phyloP scores from a whole-genome alignment of 75 land plant species.

The Larix kaempferi region DNA sequence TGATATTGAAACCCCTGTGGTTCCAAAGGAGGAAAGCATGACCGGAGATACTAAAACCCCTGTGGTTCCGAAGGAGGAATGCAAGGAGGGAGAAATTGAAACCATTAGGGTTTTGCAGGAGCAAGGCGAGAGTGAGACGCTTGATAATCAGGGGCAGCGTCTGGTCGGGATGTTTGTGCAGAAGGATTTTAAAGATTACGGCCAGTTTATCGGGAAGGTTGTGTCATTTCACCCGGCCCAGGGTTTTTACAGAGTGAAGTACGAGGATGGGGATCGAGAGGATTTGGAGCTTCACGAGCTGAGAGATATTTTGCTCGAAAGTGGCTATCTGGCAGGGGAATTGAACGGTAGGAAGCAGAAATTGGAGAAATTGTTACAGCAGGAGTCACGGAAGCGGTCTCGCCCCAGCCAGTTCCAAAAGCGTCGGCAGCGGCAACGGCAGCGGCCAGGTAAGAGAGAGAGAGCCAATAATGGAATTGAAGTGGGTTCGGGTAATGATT shows the following conservation, averaged over 20 bases:
- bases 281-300: slow-evolving; percentile 52
- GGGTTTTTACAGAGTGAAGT: slow-evolving; percentile 50
- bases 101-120: too few relatives aligned
- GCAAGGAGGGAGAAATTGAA: not conserved
- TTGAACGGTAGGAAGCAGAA: slow-evolving; percentile 21
- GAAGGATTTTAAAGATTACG: slow-evolving; percentile 40
- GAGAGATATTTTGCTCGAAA: slow-evolving; percentile 14
- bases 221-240: slow-evolving; percentile 13
- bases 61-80: not conserved
- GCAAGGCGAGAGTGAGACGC: slow-evolving; percentile 3
- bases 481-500: not conserved
- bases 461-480: too few relatives aligned
- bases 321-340: slow-evolving; percentile 11
- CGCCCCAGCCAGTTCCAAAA: not conserved
- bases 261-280: slow-evolving; percentile 72
- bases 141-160: slow-evolving; percentile 1
- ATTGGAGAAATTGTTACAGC: slow-evolving; percentile 25
- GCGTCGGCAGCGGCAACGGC: not conserved
- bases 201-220: slow-evolving; percentile 50
- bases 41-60: too few relatives aligned
- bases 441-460: not conserved
- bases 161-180: slow-evolving; percentile 47
- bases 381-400: not conserved
- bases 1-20: too few relatives aligned
- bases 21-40: too few relatives aligned